Conservation (phyloP, 163 green algal genomes). For the Volvox carteri region DNA sequence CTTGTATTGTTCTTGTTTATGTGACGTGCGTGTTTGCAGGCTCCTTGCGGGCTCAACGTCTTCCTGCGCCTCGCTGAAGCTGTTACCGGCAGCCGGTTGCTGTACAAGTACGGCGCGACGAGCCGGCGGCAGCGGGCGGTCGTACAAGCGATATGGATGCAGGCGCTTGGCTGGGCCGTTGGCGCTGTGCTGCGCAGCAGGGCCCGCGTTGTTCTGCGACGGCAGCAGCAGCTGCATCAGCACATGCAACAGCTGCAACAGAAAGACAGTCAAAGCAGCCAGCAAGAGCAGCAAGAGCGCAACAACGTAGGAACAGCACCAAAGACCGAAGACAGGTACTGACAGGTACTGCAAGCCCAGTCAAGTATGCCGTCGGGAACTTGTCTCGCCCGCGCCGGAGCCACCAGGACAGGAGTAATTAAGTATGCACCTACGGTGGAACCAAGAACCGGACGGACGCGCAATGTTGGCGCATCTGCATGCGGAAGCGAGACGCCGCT, state of each 20-base stretch:
- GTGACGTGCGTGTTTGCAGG: too few relatives aligned
- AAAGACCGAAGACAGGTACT: too few relatives aligned
- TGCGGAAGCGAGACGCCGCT: too few relatives aligned
- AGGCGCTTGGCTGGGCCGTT: neutral
- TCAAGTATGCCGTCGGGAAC: too few relatives aligned
- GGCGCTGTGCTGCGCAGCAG: neutral
- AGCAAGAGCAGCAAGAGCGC: neutral
- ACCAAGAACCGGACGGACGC: too few relatives aligned
- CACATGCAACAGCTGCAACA: neutral
- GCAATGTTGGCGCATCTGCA: too few relatives aligned
- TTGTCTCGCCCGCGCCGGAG: too few relatives aligned
- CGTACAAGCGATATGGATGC: neutral
- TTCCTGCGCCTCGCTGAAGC: conserved; percentile 19
- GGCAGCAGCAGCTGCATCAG: neutral
- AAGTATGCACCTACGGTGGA: too few relatives aligned
- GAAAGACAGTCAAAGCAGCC: neutral
- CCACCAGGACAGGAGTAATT: too few relatives aligned
- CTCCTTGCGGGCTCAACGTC: neutral
- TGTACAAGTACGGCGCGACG: conserved; percentile 9
- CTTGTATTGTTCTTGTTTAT: too few relatives aligned
- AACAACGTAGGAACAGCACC: too few relatives aligned
- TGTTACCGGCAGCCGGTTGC: neutral
- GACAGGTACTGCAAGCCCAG: too few relatives aligned
- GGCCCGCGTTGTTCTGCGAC: neutral
- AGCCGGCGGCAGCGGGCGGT: neutral